Evolutionary conservation across 2,329 filamentous ascomycete species (phyloP).

Genomic region (Neofusicoccum umdonicola): DNA sequence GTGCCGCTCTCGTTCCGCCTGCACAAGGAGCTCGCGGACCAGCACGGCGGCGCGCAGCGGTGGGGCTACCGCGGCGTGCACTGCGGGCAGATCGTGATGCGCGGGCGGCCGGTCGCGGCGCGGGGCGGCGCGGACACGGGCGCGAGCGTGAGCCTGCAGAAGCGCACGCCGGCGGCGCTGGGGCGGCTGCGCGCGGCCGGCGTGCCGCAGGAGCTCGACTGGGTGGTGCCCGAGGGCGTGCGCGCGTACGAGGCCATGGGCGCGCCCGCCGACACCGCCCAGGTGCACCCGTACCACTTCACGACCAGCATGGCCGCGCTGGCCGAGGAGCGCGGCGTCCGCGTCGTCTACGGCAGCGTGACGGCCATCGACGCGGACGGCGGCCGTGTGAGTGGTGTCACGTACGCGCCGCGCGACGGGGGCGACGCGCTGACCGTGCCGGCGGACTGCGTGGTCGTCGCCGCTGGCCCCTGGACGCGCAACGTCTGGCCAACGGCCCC

Average conservation of each 20-base stretch:
- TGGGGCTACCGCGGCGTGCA: constrained; percentile 86
- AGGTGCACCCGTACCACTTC: constrained; percentile 91
- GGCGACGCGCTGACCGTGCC: constrained; percentile 49
- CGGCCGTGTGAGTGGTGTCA: constrained; percentile 59
- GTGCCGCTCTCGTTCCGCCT: constrained; percentile 83
- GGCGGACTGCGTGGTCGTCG: constrained; percentile 58
- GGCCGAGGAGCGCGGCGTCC: constrained; percentile 58
- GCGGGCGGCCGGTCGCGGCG: constrained; percentile 40
- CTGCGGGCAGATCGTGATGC: constrained; percentile 65
- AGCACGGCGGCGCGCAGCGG: constrained; percentile 71
- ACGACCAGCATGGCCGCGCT: constrained; percentile 79
- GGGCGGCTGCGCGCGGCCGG: constrained; percentile 55
- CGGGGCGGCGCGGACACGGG: constrained; percentile 24
- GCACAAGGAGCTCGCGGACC: constrained; percentile 78
- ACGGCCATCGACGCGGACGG: constrained; percentile 58
- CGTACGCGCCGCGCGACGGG: constrained; percentile 55
- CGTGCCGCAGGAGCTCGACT: constrained; percentile 77
- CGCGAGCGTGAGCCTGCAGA: constrained; percentile 54
- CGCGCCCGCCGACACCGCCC: constrained; percentile 74
- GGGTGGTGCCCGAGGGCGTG: constrained; percentile 69
- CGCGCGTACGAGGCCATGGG: constrained; percentile 80
- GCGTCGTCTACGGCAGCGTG: constrained; percentile 67
- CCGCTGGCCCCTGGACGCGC: constrained; percentile 62
- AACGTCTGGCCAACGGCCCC: constrained; percentile 54
- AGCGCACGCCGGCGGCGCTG: constrained; percentile 51